Evolutionary conservation across 345 rosid genomes (phyloP).

Genomic region (Durio zibethinus): DNA sequence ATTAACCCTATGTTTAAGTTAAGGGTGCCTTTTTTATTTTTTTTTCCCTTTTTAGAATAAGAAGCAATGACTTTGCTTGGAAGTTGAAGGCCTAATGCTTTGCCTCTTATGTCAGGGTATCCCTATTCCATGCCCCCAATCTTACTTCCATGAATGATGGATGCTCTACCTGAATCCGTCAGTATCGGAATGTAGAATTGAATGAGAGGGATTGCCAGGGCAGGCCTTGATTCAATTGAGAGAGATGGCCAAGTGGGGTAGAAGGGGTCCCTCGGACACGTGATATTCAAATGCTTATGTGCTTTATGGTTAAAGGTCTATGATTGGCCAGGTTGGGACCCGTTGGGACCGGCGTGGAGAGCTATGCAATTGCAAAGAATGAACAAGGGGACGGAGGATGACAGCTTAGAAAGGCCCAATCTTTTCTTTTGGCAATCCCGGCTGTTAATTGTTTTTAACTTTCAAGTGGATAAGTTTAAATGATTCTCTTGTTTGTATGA

Average conservation of each 20-base stretch:
- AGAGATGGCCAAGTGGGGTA: constrained; percentile 30
- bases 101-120: constrained; percentile 34
- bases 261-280: constrained; percentile 36
- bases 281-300: constrained; percentile 37
- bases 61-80: constrained; percentile 3
- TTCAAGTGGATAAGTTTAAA: constrained; percentile 16
- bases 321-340: constrained; percentile 47
- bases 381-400: constrained; percentile 30
- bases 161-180: constrained; percentile 23
- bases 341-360: constrained; percentile 11
- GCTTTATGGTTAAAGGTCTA: constrained; percentile 35
- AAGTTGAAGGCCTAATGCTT: not conserved
- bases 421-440: constrained; percentile 18
- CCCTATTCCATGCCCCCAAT: constrained; percentile 16
- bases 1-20: constrained; percentile 32
- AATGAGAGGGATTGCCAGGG: constrained; percentile 43
- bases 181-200: constrained; percentile 42
- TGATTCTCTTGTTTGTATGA: constrained; percentile 34
- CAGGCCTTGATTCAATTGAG: constrained; percentile 33
- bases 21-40: constrained; percentile 25
- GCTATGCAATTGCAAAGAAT: constrained; percentile 17
- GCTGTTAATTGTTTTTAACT: constrained; percentile 32
- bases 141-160: constrained; percentile 30
- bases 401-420: constrained; percentile 31
- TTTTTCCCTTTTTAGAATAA: constrained; percentile 23